Evolutionary conservation across 1,284 basidiomycete genomes (phyloP).

Genomic region (Moniliophthora roreri): DNA sequence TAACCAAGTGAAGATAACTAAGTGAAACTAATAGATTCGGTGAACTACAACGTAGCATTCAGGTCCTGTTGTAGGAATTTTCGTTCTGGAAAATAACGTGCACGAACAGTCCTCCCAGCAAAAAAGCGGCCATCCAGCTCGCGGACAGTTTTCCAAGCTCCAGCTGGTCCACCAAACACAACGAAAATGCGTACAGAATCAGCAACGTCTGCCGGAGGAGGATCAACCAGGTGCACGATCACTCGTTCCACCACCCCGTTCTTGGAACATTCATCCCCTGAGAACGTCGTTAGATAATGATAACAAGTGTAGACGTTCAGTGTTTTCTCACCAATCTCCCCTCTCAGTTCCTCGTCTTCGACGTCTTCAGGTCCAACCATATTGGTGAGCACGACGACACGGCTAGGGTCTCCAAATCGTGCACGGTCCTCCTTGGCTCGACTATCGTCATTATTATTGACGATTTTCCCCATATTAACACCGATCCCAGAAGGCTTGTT

Average conservation of each 20-base stretch:
- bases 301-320: constrained; percentile 6
- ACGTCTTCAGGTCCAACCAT: constrained; percentile 82
- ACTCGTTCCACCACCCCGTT: constrained; percentile 90
- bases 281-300: constrained; percentile 11
- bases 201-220: constrained; percentile 55
- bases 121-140: constrained; percentile 92
- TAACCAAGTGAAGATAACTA: no score
- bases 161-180: constrained; percentile 83
- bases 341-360: constrained; percentile 82
- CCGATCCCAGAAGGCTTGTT: constrained; percentile 38
- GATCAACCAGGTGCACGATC: constrained; percentile 75
- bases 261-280: constrained; percentile 87
- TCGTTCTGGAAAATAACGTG: constrained; percentile 78
- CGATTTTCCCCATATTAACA: constrained; percentile 79
- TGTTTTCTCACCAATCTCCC: constrained; percentile 76
- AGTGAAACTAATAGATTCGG: background rate
- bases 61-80: constrained; percentile 53
- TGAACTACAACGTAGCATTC: constrained; percentile 35
- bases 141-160: constrained; percentile 91
- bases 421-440: constrained; percentile 71
- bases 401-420: constrained; percentile 84
- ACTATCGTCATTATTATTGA: constrained; percentile 83
- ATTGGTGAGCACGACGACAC: constrained; percentile 86
- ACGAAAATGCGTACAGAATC: constrained; percentile 85
- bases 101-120: constrained; percentile 81